Conservation (phyloP, 2,329 filamentous ascomycete genomes). For the Trichoderma simmonsii region DNA sequence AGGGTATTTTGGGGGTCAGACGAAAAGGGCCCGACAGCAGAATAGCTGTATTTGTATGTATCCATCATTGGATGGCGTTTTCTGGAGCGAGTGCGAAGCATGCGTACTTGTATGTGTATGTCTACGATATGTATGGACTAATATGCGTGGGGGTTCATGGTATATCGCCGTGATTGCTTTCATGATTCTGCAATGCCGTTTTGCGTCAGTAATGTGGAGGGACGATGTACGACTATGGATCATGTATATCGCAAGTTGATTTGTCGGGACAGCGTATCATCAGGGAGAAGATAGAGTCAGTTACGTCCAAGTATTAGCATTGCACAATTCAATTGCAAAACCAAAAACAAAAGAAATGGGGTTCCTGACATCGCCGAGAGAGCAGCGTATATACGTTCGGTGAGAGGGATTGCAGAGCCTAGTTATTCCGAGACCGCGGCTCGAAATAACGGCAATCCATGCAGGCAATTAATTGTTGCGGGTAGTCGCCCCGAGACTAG, state of each 20-base stretch:
- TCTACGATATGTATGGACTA: neutral
- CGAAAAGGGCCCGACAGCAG: neutral
- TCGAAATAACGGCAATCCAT: neutral
- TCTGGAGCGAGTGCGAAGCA: neutral
- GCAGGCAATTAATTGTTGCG: neutral
- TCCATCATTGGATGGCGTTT: slow-evolving; percentile 11
- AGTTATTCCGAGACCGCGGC: slow-evolving; percentile 1
- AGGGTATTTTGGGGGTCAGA: neutral
- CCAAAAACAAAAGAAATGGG: neutral
- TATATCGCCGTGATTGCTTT: neutral
- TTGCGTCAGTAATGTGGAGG: neutral
- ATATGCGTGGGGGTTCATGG: neutral
- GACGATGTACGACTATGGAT: neutral
- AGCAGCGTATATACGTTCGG: slow-evolving; percentile 16
- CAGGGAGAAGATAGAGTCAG: neutral
- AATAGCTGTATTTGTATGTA: neutral
- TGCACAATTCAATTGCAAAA: neutral
- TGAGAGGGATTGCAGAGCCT: neutral
- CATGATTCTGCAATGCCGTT: neutral
- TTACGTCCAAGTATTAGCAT: slow-evolving; percentile 6
- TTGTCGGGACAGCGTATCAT: slow-evolving; percentile 9
- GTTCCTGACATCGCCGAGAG: neutral
- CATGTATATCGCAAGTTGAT: slow-evolving; percentile 18
- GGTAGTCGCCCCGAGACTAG: neutral
- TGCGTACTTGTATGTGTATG: neutral